Percentiles rank a stretch among this genome's conserved stretches.
Evolutionary conservation across 2,329 filamentous ascomycete genomes (phyloP).

Genomic region (Pochonia chlamydosporia): DNA sequence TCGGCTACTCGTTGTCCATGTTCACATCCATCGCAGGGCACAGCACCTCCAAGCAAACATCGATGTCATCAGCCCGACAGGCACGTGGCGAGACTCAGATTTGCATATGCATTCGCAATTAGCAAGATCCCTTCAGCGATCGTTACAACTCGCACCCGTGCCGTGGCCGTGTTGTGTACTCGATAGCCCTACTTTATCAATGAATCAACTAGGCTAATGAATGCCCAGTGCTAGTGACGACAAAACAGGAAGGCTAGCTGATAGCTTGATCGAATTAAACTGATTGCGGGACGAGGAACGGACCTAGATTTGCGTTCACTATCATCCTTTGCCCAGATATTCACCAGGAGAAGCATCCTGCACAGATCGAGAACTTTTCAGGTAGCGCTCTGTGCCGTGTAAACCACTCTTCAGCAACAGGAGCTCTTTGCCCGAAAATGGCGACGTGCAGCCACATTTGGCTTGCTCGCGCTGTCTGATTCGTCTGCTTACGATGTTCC

Average conservation of each 20-base stretch:
- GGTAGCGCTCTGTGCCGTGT: neutral
- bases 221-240: no score
- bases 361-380: neutral
- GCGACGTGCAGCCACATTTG: neutral
- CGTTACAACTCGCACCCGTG: neutral
- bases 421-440: neutral
- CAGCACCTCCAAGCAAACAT: no score
- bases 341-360: no score
- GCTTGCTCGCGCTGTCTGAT: neutral
- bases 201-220: no score
- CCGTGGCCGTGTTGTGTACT: neutral
- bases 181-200: no score
- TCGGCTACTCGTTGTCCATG: no score
- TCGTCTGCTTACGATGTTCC: neutral
- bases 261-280: no score
- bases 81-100: neutral
- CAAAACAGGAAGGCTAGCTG: no score
- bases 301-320: no score
- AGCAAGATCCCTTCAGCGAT: neutral
- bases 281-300: no score
- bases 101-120: neutral
- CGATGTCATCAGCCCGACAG: neutral
- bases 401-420: neutral
- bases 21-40: no score
- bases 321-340: no score